Conservation (phyloP, 768 basidiomycete species). For the Mycena alexandri region DNA sequence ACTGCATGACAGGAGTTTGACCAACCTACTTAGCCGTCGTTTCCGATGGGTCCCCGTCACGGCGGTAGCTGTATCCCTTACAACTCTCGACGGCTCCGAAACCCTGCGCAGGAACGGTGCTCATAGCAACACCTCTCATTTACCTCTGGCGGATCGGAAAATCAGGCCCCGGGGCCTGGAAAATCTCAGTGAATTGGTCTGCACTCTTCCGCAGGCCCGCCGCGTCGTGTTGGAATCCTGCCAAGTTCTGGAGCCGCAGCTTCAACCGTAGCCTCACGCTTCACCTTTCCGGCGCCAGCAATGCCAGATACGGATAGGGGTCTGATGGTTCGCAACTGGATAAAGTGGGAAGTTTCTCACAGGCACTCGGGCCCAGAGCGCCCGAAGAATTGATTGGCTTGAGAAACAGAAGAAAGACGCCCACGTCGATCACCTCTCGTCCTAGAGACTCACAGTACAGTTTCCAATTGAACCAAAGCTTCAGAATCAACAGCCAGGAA, state of each 20-base stretch:
- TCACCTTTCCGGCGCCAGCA: slow-evolving; percentile 21
- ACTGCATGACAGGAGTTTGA: slow-evolving; percentile 25
- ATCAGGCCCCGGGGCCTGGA: too few relatives aligned
- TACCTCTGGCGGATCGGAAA: slow-evolving; percentile 34
- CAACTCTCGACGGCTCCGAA: slow-evolving; percentile 3
- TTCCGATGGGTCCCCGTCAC: slow-evolving; percentile 30
- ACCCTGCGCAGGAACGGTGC: slow-evolving; percentile 18
- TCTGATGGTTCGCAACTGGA: too few relatives aligned
- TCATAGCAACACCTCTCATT: slow-evolving; percentile 32
- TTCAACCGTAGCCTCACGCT: slow-evolving; percentile 11
- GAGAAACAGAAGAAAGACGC: too few relatives aligned
- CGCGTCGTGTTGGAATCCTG: slow-evolving; percentile 22
- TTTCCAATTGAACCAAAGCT: too few relatives aligned
- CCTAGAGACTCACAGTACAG: too few relatives aligned
- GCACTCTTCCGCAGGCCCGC: slow-evolving; percentile 23
- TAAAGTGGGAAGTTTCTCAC: too few relatives aligned
- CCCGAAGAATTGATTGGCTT: too few relatives aligned
- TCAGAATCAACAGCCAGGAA: too few relatives aligned
- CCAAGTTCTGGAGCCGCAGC: slow-evolving; percentile 6
- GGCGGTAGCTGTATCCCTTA: slow-evolving; percentile 15
- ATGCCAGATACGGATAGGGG: too few relatives aligned
- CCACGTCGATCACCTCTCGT: too few relatives aligned
- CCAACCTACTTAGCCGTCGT: slow-evolving; percentile 11
- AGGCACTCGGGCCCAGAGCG: too few relatives aligned
- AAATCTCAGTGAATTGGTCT: slow-evolving; percentile 16